Evolutionary conservation across 495 filamentous ascomycete genomes (phyloP).

Genomic region (Annulohypoxylon bovei): DNA sequence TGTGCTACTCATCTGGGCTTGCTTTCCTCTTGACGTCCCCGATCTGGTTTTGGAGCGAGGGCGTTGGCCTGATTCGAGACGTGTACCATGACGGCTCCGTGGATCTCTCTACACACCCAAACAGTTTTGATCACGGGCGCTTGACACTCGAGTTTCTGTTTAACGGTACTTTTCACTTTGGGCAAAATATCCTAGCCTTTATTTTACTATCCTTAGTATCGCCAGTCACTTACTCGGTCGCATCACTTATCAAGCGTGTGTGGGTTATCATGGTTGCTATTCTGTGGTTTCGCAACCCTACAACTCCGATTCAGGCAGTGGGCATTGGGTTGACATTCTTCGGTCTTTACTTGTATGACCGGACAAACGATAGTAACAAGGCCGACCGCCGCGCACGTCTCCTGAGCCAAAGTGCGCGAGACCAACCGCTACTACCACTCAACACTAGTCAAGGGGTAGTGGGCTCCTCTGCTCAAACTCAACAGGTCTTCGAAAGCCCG

Average conservation of each 20-base stretch:
- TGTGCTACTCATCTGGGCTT: conserved; percentile 93
- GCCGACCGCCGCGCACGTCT: conserved; percentile 75
- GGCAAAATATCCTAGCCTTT: conserved; percentile 95
- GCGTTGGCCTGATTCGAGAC: conserved; percentile 75
- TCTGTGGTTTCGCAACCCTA: conserved; percentile 92
- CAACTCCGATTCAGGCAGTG: conserved; percentile 80
- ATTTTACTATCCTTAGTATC: conserved; percentile 89
- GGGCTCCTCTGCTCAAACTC: conserved; percentile 29
- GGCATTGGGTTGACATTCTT: conserved; percentile 91
- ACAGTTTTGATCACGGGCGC: conserved; percentile 79
- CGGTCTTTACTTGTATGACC: conserved; percentile 95
- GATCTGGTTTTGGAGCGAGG: conserved; percentile 93
- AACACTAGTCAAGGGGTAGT: conserved; percentile 49
- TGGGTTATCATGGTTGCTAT: conserved; percentile 97
- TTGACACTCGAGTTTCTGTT: conserved; percentile 89
- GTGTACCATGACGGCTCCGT: conserved; percentile 75
- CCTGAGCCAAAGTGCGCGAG: conserved; percentile 53
- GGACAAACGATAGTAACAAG: conserved; percentile 84
- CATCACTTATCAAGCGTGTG: conserved; percentile 93
- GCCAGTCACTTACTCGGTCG: conserved; percentile 97
- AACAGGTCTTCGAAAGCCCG: conserved; percentile 49
- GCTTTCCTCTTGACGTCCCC: conserved; percentile 92
- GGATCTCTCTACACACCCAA: conserved; percentile 66
- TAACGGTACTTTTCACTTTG: conserved; percentile 97
- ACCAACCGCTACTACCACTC: conserved; percentile 76